Conservation (phyloP, 192 early-diverging fungal genomes). For the Coemansia sp. region DNA sequence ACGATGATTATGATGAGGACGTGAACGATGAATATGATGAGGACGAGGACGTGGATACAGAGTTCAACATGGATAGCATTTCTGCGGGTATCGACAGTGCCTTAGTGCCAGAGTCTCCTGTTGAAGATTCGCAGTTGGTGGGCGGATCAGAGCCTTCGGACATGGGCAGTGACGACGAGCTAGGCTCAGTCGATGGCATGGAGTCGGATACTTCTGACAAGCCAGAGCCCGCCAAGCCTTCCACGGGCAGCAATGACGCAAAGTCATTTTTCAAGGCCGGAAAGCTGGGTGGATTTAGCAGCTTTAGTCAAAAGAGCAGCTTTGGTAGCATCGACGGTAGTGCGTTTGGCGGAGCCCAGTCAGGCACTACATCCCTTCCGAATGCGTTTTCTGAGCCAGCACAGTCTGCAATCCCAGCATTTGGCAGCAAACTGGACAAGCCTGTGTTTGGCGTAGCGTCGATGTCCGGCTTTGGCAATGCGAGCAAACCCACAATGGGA, state of each 20-base stretch:
- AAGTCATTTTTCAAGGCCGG: slow-evolving; percentile 39
- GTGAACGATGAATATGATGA: background rate
- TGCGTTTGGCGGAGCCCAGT: background rate
- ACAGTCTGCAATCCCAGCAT: slow-evolving; percentile 8
- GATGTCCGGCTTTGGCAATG: slow-evolving; percentile 25
- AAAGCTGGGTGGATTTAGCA: slow-evolving; percentile 27
- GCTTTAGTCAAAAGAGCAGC: slow-evolving; percentile 1
- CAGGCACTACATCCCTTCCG: slow-evolving; percentile 9
- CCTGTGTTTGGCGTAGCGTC: slow-evolving; percentile 47
- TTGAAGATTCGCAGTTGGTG: background rate
- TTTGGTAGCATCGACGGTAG: slow-evolving; percentile 4
- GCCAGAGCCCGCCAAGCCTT: background rate
- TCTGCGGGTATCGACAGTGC: slow-evolving; percentile 15
- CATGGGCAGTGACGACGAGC: slow-evolving; percentile 1
- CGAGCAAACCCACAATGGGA: background rate
- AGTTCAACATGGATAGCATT: slow-evolving; percentile 13
- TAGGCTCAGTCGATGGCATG: slow-evolving; percentile 1
- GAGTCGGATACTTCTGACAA: background rate
- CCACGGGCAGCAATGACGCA: background rate
- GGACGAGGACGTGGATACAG: background rate
- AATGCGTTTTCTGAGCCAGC: slow-evolving; percentile 29
- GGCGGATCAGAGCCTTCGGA: background rate
- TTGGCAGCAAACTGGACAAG: slow-evolving; percentile 36
- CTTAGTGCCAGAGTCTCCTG: background rate
- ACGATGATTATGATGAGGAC: background rate